Evolutionary conservation across 1,284 basidiomycete genomes (phyloP).

Genomic region (Fomitopsis schrenkii): DNA sequence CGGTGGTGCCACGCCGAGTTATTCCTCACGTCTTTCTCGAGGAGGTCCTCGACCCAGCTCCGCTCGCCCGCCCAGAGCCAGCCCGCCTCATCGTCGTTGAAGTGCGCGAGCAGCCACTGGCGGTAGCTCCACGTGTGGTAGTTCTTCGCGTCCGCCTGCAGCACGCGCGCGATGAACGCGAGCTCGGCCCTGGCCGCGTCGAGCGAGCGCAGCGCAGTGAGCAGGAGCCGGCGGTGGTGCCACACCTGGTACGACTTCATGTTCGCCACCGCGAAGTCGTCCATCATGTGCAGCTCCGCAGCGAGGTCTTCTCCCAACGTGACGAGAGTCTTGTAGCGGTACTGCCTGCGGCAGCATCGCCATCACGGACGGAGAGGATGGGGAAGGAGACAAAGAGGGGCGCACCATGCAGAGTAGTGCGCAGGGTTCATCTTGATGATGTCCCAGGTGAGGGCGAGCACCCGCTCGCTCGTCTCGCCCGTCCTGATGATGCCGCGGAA

Average conservation of each 20-base stretch:
- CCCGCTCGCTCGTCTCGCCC: constrained; percentile 76
- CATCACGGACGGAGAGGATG: background rate
- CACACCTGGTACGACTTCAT: constrained; percentile 97
- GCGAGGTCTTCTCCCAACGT: constrained; percentile 64
- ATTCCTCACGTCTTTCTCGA: constrained; percentile 83
- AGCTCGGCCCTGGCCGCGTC: constrained; percentile 57
- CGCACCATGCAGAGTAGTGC: constrained; percentile 91
- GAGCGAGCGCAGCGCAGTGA: constrained; percentile 44
- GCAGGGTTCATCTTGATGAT: constrained; percentile 88
- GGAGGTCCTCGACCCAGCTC: constrained; percentile 72
- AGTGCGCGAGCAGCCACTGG: constrained; percentile 87
- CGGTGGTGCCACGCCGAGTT: constrained; percentile 99
- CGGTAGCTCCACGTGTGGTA: constrained; percentile 97
- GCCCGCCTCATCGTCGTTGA: constrained; percentile 48
- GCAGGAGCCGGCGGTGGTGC: constrained; percentile 90
- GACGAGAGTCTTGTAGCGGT: constrained; percentile 82
- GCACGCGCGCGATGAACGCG: constrained; percentile 68
- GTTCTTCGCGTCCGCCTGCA: constrained; percentile 83
- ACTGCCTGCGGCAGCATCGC: constrained; percentile 63
- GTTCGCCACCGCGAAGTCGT: constrained; percentile 75
- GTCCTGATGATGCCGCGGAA: constrained; percentile 79
- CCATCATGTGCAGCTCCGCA: constrained; percentile 78
- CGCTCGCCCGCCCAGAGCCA: constrained; percentile 76
- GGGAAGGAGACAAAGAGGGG: background rate
- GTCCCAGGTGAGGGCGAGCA: constrained; percentile 79